Evolutionary conservation across 176 grass and related monocot genomes (phyloP).

Genomic region (Aegilops longissima): DNA sequence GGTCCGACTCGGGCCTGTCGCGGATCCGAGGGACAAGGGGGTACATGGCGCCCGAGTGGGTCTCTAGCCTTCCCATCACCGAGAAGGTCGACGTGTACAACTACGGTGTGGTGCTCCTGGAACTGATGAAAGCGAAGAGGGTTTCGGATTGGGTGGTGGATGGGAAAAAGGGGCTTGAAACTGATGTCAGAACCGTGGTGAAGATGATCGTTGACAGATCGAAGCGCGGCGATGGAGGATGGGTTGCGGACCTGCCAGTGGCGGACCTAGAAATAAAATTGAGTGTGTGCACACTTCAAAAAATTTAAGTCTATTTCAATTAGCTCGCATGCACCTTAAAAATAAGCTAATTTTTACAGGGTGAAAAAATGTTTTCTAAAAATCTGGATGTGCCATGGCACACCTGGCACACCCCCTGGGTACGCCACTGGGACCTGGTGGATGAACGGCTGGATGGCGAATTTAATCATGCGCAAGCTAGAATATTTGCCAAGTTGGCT

Average conservation of each 20-base stretch:
- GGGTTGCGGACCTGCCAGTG: background rate
- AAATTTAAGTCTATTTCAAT: no score
- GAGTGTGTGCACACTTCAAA: no score
- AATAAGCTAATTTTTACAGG: no score
- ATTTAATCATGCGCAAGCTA: slow-evolving; percentile 3
- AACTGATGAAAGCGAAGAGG: background rate
- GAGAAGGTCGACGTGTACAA: slow-evolving; percentile 21
- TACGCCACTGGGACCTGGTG: background rate
- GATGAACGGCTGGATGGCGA: background rate
- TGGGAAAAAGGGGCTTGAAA: slow-evolving; percentile 10
- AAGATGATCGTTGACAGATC: slow-evolving; percentile 13
- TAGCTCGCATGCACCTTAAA: no score
- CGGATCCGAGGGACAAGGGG: slow-evolving; percentile 20
- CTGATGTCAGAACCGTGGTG: background rate
- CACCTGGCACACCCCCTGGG: no score
- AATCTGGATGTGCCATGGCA: no score
- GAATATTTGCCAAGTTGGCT: background rate
- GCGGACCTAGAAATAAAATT: no score
- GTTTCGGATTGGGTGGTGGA: slow-evolving; percentile 1
- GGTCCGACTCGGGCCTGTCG: background rate
- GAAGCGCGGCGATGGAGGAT: background rate
- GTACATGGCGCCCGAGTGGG: slow-evolving; percentile 21
- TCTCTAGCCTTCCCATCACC: background rate
- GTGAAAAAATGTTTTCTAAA: no score
- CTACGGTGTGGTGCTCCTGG: slow-evolving; percentile 9